These are phyloP conservation scores for Lasiodiplodia theobromae DNA, from an alignment of 2,329 filamentous ascomycete genomes.

Conservation along the genomic window DNA sequence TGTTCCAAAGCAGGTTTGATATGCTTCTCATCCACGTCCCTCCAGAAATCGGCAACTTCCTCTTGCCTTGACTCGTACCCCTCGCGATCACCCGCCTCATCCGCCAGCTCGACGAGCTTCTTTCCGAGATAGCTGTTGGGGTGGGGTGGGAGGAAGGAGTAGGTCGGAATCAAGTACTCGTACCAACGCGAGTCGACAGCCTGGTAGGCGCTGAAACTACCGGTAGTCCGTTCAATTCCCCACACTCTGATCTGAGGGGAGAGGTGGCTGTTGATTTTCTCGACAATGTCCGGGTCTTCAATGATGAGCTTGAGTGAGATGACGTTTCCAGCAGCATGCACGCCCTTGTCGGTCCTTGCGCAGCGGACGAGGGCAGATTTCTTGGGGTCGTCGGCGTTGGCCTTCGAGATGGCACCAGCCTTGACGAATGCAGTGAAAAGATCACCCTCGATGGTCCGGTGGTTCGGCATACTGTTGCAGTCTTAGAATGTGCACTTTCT, in stretches of 20 bases:
- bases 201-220: slow-evolving; percentile 93
- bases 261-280: slow-evolving; percentile 88
- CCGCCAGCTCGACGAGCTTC: slow-evolving; percentile 79
- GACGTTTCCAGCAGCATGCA: slow-evolving; percentile 94
- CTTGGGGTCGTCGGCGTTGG: slow-evolving; percentile 94
- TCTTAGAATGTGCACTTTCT: background rate
- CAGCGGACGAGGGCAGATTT: slow-evolving; percentile 95
- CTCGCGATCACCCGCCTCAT: slow-evolving; percentile 75
- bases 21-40: slow-evolving; percentile 77
- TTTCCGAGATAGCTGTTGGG: slow-evolving; percentile 85
- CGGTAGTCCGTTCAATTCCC: slow-evolving; percentile 89
- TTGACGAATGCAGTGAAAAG: slow-evolving; percentile 90
- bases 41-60: slow-evolving; percentile 84
- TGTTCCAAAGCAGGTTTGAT: slow-evolving; percentile 72
- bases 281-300: slow-evolving; percentile 84
- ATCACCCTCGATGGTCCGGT: slow-evolving; percentile 94
- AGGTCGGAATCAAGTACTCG: slow-evolving; percentile 94
- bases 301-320: slow-evolving; percentile 95
- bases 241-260: slow-evolving; percentile 91
- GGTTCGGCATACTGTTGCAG: slow-evolving; percentile 37
- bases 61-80: slow-evolving; percentile 72
- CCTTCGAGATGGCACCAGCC: slow-evolving; percentile 93
- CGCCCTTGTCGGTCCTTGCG: slow-evolving; percentile 95
- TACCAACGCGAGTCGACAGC: slow-evolving; percentile 95
- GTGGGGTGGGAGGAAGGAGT: slow-evolving; percentile 91